phyloP scores from a whole-genome alignment of 176 grass and related monocot genomes.

The Rhynchospora pubera region DNA sequence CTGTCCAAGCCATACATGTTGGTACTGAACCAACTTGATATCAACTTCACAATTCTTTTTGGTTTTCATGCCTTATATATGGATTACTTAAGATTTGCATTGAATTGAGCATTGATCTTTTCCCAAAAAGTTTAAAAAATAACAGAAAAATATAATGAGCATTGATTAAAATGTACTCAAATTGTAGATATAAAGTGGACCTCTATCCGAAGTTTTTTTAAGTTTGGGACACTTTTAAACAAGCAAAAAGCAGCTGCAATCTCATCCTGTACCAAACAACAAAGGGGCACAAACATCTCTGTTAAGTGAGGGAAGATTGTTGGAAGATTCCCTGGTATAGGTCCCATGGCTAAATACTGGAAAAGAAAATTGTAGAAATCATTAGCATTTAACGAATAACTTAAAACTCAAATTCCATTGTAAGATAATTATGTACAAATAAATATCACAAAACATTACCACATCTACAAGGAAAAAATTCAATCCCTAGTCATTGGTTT shows the following conservation, averaged over 20 bases:
- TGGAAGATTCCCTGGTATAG: not conserved
- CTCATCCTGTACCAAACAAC: not conserved
- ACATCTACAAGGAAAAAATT: not conserved
- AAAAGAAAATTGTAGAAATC: not conserved
- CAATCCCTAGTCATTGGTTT: not conserved
- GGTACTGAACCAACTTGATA: not conserved
- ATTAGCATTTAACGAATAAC: too few relatives aligned
- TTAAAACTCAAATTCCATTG: too few relatives aligned
- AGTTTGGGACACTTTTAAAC: constrained; percentile 40
- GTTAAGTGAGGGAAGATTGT: constrained; percentile 28
- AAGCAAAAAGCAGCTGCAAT: constrained; percentile 28
- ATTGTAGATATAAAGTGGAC: not conserved
- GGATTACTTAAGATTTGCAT: not conserved
- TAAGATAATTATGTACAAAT: too few relatives aligned
- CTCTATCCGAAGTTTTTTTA: constrained; percentile 25
- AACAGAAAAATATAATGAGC: not conserved
- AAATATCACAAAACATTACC: too few relatives aligned
- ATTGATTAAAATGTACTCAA: too few relatives aligned
- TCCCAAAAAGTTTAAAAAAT: not conserved
- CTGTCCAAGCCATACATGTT: not conserved
- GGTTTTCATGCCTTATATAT: not conserved
- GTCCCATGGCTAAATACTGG: constrained; percentile 22
- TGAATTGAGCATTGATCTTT: not conserved
- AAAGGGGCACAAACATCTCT: constrained; percentile 19
- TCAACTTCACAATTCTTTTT: not conserved